A percentile compares a stretch with the other conserved stretches of the same genome.
Conservation (phyloP, 805 yeast genomes). For the Komagataella kurtzmanii region DNA sequence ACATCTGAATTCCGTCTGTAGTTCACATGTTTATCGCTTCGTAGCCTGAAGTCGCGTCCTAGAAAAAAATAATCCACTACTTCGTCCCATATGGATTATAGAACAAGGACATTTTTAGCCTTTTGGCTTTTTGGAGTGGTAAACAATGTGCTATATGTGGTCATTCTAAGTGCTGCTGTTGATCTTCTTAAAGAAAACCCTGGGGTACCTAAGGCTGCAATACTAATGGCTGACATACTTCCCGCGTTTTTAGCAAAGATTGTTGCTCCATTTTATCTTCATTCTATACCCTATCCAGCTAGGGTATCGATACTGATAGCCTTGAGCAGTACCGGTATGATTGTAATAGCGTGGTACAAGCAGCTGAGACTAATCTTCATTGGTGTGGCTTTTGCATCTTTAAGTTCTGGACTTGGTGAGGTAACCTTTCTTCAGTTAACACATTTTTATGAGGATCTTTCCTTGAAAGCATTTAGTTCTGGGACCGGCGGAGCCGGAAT, state of each 20-base stretch:
- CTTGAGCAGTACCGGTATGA: constrained; percentile 65
- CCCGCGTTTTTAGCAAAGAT: constrained; percentile 70
- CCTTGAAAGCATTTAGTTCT: constrained; percentile 78
- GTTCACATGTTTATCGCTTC: background rate
- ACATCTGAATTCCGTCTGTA: no score
- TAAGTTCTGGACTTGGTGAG: constrained; percentile 86
- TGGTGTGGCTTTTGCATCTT: constrained; percentile 71
- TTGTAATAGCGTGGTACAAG: constrained; percentile 35
- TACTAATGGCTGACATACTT: constrained; percentile 72
- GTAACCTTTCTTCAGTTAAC: constrained; percentile 79
- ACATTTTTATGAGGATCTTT: constrained; percentile 46
- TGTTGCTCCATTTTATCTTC: constrained; percentile 69
- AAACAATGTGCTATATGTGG: constrained; percentile 84
- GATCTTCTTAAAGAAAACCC: constrained; percentile 70
- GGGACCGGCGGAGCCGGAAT: constrained; percentile 97
- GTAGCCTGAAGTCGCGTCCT: background rate
- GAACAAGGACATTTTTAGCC: background rate
- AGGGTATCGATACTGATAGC: constrained; percentile 43
- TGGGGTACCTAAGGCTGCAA: constrained; percentile 70
- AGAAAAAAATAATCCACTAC: background rate
- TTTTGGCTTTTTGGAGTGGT: constrained; percentile 80
- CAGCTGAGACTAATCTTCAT: constrained; percentile 28
- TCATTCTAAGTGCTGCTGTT: constrained; percentile 82
- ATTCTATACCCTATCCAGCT: constrained; percentile 39
- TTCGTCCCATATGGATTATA: background rate